Percentiles rank a stretch among this genome's conserved stretches.
Evolutionary conservation across 495 filamentous ascomycete genomes (phyloP).

Genomic region (Aspergillus indologenus): DNA sequence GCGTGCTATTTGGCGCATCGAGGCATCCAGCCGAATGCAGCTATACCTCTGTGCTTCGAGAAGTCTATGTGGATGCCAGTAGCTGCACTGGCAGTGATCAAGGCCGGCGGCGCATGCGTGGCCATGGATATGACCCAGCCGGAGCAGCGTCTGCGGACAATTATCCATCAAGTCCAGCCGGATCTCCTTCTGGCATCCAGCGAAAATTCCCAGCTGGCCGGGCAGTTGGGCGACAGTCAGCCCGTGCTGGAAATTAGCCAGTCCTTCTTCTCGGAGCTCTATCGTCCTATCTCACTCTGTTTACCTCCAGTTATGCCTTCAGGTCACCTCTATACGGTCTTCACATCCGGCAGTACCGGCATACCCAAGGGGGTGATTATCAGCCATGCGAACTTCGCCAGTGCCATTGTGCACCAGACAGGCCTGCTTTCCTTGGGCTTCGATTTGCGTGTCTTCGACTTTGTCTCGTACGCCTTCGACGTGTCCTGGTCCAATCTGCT

Average conservation of each 20-base stretch:
- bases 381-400: constrained; percentile 28
- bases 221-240: no score
- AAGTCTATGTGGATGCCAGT: not conserved
- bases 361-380: constrained; percentile 75
- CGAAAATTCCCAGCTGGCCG: no score
- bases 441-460: constrained; percentile 17
- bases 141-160: not conserved
- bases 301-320: no score
- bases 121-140: not conserved
- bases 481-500: constrained; percentile 16
- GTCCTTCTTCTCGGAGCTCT: no score
- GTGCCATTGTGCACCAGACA: constrained; percentile 42
- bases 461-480: constrained; percentile 19
- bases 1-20: no score
- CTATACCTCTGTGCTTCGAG: not conserved
- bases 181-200: no score
- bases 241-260: no score
- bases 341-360: constrained; percentile 78
- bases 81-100: not conserved
- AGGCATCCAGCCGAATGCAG: no score
- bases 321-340: constrained; percentile 30
- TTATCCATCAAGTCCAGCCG: not conserved
- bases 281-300: no score
- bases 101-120: not conserved
- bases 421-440: constrained; percentile 13